Conservation (phyloP, 495 filamentous ascomycete species). For the Penicillium soppii region DNA sequence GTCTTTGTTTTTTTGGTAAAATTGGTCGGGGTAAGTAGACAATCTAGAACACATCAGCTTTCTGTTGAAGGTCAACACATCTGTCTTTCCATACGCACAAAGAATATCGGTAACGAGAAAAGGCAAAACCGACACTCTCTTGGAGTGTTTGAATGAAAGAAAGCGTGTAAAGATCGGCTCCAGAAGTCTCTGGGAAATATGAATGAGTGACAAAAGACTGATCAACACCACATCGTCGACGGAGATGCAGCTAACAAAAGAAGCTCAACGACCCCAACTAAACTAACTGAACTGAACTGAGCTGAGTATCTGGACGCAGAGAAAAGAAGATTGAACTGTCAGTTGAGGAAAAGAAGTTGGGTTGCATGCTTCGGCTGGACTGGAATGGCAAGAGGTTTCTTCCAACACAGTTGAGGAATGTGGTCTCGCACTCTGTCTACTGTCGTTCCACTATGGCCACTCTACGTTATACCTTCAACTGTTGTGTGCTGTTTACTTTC, state of each 20-base stretch:
- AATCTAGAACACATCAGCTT: not conserved
- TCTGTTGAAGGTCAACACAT: not conserved
- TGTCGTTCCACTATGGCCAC: no score
- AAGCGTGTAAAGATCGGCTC: conserved; percentile 4
- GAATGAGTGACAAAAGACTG: conserved; percentile 4
- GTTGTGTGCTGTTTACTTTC: no score
- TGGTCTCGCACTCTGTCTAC: not conserved
- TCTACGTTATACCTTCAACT: no score
- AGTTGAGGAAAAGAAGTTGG: not conserved
- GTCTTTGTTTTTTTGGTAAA: not conserved
- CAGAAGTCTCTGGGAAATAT: conserved; percentile 1
- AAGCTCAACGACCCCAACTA: not conserved
- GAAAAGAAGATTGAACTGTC: not conserved
- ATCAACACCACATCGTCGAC: conserved; percentile 3
- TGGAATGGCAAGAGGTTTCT: conserved; percentile 2
- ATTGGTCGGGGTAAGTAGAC: not conserved
- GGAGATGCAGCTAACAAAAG: not conserved
- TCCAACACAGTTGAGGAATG: conserved; percentile 9
- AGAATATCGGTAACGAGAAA: not conserved
- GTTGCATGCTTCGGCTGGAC: conserved; percentile 1
- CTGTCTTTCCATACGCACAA: not conserved
- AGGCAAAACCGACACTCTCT: not conserved
- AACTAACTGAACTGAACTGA: no score
- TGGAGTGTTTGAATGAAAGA: not conserved
- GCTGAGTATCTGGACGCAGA: not conserved